Evolutionary conservation across 2,329 filamentous ascomycete genomes (phyloP).

Genomic region (Aureobasidium namibiae): DNA sequence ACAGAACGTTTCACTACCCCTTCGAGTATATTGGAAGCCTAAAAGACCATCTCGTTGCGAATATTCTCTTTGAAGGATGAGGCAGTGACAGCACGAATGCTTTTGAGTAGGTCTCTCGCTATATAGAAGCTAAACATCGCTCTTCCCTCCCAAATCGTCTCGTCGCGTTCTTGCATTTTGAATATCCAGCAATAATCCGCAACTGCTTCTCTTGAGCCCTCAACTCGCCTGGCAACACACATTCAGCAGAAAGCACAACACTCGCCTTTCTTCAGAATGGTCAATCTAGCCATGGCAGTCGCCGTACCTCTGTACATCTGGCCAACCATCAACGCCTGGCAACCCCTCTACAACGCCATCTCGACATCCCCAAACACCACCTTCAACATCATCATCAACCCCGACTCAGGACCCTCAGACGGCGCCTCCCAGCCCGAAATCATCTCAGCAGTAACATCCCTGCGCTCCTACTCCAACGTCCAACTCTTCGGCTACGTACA

Average conservation of each 20-base stretch:
- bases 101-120: not conserved
- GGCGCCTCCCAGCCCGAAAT: conserved; percentile 18
- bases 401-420: conserved; percentile 19
- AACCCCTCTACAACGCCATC: conserved; percentile 16
- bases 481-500: conserved; percentile 22
- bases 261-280: not conserved
- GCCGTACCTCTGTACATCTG: conserved; percentile 15
- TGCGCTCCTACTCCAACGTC: conserved; percentile 22
- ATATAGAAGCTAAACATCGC: not conserved
- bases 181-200: not conserved
- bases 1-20: not conserved
- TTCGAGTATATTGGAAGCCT: not conserved
- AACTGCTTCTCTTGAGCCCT: not conserved
- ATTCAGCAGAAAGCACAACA: not conserved
- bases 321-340: conserved; percentile 13
- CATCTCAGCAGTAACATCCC: conserved; percentile 19
- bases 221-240: not conserved
- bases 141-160: not conserved
- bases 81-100: not conserved
- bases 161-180: not conserved
- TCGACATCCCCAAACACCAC: conserved; percentile 19
- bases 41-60: not conserved
- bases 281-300: conserved; percentile 13
- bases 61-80: not conserved
- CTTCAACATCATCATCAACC: conserved; percentile 26